phyloP scores from a whole-genome alignment of 345 rosid species.

The Salix brachista region DNA sequence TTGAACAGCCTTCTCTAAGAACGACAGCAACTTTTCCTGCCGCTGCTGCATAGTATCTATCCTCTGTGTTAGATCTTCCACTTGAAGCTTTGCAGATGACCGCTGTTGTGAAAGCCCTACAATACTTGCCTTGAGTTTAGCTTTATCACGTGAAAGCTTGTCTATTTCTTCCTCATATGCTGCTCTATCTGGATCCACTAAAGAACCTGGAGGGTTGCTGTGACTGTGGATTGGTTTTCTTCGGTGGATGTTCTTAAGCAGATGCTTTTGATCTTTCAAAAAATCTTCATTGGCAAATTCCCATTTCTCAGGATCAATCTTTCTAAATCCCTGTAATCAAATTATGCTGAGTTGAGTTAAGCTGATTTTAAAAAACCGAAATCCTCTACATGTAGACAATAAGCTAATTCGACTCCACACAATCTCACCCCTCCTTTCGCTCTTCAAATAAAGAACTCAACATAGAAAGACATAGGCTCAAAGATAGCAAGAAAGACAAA shows the following conservation, averaged over 20 bases:
- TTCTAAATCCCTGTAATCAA: conserved; percentile 71
- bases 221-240: conserved; percentile 94
- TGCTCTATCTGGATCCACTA: conserved; percentile 64
- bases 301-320: conserved; percentile 91
- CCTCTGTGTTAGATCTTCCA: conserved; percentile 52
- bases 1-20: conserved; percentile 53
- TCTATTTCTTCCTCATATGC: conserved; percentile 65
- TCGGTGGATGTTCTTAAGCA: conserved; percentile 79
- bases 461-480: no score
- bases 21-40: conserved; percentile 55
- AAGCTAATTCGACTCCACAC: neutral
- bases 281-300: conserved; percentile 89
- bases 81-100: conserved; percentile 51
- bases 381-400: neutral
- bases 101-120: conserved; percentile 47
- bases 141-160: conserved; percentile 62
- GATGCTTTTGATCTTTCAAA: conserved; percentile 79
- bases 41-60: conserved; percentile 57
- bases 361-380: neutral
- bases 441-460: neutral
- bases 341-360: neutral
- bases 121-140: conserved; percentile 60
- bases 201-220: conserved; percentile 54
- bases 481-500: no score
- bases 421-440: neutral